Base-by-base conservation (phyloP, 345 rosid species). In the Draba incana region DNA sequence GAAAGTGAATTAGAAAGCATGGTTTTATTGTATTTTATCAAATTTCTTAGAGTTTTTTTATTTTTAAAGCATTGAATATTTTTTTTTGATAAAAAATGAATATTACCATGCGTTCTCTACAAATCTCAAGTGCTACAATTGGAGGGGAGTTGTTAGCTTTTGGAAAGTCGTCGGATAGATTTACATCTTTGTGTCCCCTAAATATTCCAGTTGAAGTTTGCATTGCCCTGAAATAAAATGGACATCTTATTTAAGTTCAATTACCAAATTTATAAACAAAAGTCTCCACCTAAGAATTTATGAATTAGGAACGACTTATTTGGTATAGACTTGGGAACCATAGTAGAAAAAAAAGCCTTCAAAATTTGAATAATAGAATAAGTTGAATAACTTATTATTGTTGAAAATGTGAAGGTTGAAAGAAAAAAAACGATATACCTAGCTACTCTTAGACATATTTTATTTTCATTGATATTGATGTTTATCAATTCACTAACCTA, bases 161-260 rank as follows among this genome's bases (percentile, higher is more conserved):
- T 67, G 47, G 23, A 62, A 49, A 23, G 48, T 49, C 47, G 14
- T 58, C 10, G 55, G 69, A 51, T 4, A 39, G 9, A 54, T 67
- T 54, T 33, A 23, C 57, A 38, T 38, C 23, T 69, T 76, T 80
- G 42, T 76, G 67, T 35, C 67, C 54, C 45, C 88, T 83, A 56
- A 88, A 90, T 45, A 82, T 76, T 66, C 82, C 88, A 38, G 49
- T 67, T 23, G 94, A 83, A 42, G 97, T 90, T 80, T 90, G 84
- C 90, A 90, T 80, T 30, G 94, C 78, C 80, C 97, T 90, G 64
- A 59, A 57, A 58, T 66, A 23, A 2, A 62, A 62, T 27, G 33
- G 41, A 37, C 37, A 31, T 6, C 37, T 31, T 31, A 35, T 35
- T 35, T 35, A 20, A 20, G 20, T 35, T 35, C 9, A 35, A 35